Percentiles rank a stretch among this genome's conserved stretches.
phyloP scores from a whole-genome alignment of 257 asterid genomes.

The Leptodermis oblonga region DNA sequence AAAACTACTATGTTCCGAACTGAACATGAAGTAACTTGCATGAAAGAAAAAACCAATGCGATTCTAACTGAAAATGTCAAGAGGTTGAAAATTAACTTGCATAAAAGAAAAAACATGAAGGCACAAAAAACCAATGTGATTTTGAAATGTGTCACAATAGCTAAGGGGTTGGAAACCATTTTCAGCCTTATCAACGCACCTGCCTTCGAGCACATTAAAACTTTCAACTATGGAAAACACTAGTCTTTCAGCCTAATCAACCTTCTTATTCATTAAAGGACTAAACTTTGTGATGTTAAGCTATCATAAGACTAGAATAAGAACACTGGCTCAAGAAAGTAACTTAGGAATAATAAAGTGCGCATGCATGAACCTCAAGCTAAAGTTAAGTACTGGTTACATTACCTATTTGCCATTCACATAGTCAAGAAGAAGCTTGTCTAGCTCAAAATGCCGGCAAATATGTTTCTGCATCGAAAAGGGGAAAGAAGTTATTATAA shows the following conservation, averaged over 20 bases:
- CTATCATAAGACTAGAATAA: background rate
- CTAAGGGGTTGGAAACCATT: background rate
- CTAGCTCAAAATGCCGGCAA: slow-evolving; percentile 91
- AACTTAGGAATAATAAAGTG: background rate
- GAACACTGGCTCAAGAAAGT: background rate
- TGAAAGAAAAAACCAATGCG: background rate
- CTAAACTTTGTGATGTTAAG: background rate
- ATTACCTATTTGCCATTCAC: slow-evolving; percentile 67
- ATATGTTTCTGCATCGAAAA: slow-evolving; percentile 56
- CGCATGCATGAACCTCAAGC: background rate
- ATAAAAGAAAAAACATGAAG: background rate
- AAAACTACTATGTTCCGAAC: background rate
- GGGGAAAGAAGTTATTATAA: slow-evolving; percentile 1
- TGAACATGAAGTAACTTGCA: background rate
- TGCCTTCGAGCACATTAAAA: background rate
- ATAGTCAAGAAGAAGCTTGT: slow-evolving; percentile 72
- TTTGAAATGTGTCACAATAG: background rate
- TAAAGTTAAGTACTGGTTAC: background rate
- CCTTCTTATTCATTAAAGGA: background rate
- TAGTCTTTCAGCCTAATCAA: too few relatives aligned
- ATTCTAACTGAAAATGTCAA: background rate
- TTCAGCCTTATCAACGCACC: background rate
- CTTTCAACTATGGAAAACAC: background rate
- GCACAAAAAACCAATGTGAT: background rate
- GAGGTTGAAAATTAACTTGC: background rate